Conservation (phyloP, 805 yeast genomes). For the Dipodascopsis tothii region DNA sequence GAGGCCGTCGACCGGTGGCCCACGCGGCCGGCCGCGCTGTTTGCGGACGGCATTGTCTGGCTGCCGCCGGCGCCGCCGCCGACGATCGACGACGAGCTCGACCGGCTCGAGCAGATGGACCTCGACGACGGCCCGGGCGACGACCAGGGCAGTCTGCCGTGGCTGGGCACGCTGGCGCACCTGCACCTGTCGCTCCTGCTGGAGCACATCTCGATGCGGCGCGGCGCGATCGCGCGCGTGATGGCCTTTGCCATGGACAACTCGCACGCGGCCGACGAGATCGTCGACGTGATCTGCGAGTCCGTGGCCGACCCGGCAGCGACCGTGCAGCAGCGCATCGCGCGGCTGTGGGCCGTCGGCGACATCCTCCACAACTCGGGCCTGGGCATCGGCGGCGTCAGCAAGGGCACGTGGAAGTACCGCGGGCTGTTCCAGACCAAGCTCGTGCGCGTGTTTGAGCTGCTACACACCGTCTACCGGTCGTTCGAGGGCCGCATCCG, state of each 20-base stretch:
- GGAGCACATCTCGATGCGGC: conserved; percentile 24
- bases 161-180: conserved; percentile 20
- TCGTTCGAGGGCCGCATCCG: conserved; percentile 20
- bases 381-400: conserved; percentile 15
- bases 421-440: conserved; percentile 16
- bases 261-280: conserved; percentile 24
- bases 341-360: conserved; percentile 26
- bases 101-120: conserved; percentile 16
- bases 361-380: conserved; percentile 27
- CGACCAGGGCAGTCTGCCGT: conserved; percentile 3
- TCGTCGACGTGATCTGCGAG: conserved; percentile 23
- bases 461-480: conserved; percentile 6
- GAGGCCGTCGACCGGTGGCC: conserved; percentile 13
- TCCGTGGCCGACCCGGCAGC: conserved; percentile 18
- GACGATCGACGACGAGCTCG: conserved; percentile 22
- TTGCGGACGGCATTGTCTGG: conserved; percentile 10
- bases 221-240: conserved; percentile 29
- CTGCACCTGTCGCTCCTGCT: conserved; percentile 25
- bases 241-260: conserved; percentile 29
- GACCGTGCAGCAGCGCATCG: conserved; percentile 15
- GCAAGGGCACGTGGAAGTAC: conserved; percentile 20
- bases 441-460: conserved; percentile 11
- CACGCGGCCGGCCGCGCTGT: conserved; percentile 1
- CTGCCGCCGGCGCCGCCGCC: conserved; percentile 10
- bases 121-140: conserved; percentile 6